These are phyloP conservation scores for Sesbania bispinosa DNA, from an alignment of 306 rosid species.

Conservation along the genomic window DNA sequence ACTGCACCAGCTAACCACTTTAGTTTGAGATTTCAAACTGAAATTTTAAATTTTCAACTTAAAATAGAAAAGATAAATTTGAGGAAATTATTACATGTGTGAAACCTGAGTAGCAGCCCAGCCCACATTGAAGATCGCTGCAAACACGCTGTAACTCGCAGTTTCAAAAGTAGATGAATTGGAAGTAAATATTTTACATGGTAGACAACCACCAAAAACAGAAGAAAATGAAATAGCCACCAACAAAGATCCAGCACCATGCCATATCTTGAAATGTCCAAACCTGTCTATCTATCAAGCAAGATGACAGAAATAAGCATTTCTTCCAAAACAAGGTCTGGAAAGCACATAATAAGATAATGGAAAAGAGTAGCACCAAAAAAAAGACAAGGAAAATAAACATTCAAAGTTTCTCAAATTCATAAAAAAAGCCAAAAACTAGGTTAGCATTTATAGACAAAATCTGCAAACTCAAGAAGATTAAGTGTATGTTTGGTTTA, in stretches of 20 bases:
- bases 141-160: slow-evolving; percentile 81
- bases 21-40: not conserved
- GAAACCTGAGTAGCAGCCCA: slow-evolving; percentile 99
- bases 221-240: slow-evolving; percentile 98
- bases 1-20: not conserved
- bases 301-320: slow-evolving; percentile 24
- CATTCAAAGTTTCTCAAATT: not conserved
- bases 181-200: slow-evolving; percentile 58
- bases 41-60: not conserved
- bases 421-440: not conserved
- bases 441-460: not conserved
- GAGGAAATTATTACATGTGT: slow-evolving; percentile 69
- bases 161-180: slow-evolving; percentile 57
- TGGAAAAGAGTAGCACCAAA: not conserved
- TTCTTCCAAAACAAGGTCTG: slow-evolving; percentile 10
- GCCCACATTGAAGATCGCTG: slow-evolving; percentile 88
- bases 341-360: slow-evolving; percentile 12
- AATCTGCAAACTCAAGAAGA: not conserved
- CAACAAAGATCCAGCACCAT: slow-evolving; percentile 90
- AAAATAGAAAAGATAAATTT: slow-evolving; percentile 11
- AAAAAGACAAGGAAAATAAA: not conserved
- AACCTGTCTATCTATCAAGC: slow-evolving; percentile 85
- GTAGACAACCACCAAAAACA: slow-evolving; percentile 88
- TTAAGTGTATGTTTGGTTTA: too few species aligned
- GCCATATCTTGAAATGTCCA: slow-evolving; percentile 97